Conservation (phyloP, 2,329 filamentous ascomycete genomes). For the Stagonosporopsis vannaccii region DNA sequence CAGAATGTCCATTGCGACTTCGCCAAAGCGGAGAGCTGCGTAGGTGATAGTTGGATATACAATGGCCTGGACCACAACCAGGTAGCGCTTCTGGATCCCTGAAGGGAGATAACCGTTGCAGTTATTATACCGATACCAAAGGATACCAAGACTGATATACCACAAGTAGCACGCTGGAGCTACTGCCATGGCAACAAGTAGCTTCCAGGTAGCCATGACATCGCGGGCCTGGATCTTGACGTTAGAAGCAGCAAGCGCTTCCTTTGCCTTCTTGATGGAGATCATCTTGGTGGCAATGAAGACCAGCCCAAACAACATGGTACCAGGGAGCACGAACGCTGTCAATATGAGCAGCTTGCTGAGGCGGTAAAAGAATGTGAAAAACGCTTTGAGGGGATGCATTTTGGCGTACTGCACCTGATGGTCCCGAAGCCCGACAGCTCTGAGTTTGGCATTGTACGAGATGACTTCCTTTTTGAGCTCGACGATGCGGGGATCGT, state of each 20-base stretch:
- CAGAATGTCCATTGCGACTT: constrained; percentile 98
- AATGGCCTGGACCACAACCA: constrained; percentile 74
- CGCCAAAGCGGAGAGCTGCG: constrained; percentile 90
- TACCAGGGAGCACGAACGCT: constrained; percentile 82
- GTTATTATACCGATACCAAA: constrained; percentile 63
- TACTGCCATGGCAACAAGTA: constrained; percentile 50
- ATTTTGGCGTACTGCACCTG: constrained; percentile 92
- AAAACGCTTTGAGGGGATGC: constrained; percentile 76
- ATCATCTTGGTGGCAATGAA: constrained; percentile 49
- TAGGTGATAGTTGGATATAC: constrained; percentile 90
- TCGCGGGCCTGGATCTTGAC: constrained; percentile 51
- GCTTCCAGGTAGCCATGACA: constrained; percentile 53
- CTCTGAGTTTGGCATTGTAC: constrained; percentile 87
- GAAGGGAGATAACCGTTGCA: constrained; percentile 82
- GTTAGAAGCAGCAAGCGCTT: constrained; percentile 51
- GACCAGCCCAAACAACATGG: constrained; percentile 75
- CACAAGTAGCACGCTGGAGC: constrained; percentile 45
- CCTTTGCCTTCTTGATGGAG: constrained; percentile 48
- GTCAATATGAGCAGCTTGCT: constrained; percentile 78
- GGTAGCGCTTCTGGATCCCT: constrained; percentile 72
- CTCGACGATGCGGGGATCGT: constrained; percentile 81
- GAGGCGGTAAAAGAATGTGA: constrained; percentile 80
- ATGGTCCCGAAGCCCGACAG: constrained; percentile 89
- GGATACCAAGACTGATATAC: constrained; percentile 43
- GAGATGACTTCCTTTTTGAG: constrained; percentile 77